These are phyloP conservation scores for Debaryomyces tyrocola DNA, from an alignment of 805 yeast species.

Conservation along the genomic window DNA sequence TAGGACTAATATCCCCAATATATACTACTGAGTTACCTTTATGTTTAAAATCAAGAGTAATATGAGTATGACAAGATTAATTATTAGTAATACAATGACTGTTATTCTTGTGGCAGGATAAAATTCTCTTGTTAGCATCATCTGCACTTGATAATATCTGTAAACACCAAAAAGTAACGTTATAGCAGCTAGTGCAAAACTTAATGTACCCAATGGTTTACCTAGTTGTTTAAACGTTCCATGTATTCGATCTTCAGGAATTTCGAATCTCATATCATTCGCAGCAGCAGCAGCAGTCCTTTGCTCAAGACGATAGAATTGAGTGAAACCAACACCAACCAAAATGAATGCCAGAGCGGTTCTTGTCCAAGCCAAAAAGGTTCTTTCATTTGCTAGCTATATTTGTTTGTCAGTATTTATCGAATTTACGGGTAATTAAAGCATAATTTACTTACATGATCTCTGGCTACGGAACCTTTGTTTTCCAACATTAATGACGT, in stretches of 20 bases:
- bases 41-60: constrained; percentile 19
- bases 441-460: constrained; percentile 27
- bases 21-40: constrained; percentile 4
- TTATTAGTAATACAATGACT: constrained; percentile 15
- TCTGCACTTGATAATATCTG: constrained; percentile 27
- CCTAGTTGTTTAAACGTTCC: constrained; percentile 11
- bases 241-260: neutral
- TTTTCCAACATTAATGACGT: constrained; percentile 21
- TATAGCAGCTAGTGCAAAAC: constrained; percentile 16
- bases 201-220: constrained; percentile 16
- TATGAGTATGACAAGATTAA: constrained; percentile 17
- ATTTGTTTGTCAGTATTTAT: constrained; percentile 15
- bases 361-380: constrained; percentile 31
- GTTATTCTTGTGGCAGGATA: constrained; percentile 26
- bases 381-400: constrained; percentile 34
- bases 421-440: neutral
- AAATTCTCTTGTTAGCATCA: constrained; percentile 14
- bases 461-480: constrained; percentile 37
- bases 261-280: constrained; percentile 3
- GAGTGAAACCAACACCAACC: constrained; percentile 23
- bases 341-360: constrained; percentile 22
- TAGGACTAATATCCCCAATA: too few relatives aligned
- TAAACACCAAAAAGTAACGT: constrained; percentile 19
- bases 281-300: constrained; percentile 4
- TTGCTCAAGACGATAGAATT: constrained; percentile 19